phyloP scores from a whole-genome alignment of 441 rosid genomes.

The Mallotus japonicus region DNA sequence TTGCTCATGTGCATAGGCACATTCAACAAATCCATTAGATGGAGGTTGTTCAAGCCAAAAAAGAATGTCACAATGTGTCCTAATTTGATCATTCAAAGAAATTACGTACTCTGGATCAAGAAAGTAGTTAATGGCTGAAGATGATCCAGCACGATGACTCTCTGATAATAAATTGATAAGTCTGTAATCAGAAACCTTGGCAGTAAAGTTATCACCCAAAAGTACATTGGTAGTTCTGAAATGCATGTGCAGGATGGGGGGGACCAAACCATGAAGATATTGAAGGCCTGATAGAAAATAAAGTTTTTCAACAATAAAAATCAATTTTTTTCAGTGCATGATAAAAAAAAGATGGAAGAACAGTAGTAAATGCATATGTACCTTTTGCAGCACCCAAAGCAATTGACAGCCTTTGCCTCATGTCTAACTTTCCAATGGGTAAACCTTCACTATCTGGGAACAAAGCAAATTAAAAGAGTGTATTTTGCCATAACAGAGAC shows the following conservation, averaged over 20 bases:
- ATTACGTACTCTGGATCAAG: conserved; percentile 49
- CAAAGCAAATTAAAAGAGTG: neutral
- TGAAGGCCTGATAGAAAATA: conserved; percentile 40
- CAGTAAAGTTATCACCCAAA: conserved; percentile 36
- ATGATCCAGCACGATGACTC: conserved; percentile 32
- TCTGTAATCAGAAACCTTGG: conserved; percentile 49
- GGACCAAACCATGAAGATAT: conserved; percentile 46
- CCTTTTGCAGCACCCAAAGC: conserved; percentile 49
- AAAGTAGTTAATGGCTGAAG: conserved; percentile 43
- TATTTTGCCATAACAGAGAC: neutral
- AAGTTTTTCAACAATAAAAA: neutral
- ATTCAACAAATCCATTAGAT: neutral
- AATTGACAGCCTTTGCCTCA: conserved; percentile 41
- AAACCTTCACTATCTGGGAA: conserved; percentile 40
- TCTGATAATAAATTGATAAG: conserved; percentile 29
- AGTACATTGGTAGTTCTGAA: conserved; percentile 51
- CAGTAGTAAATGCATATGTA: conserved; percentile 9
- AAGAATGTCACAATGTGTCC: too few relatives aligned
- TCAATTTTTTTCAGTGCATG: neutral
- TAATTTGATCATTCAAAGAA: neutral
- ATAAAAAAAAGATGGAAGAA: neutral
- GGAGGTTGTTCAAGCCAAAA: neutral
- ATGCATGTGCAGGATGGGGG: conserved; percentile 49
- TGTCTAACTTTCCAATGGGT: conserved; percentile 40
- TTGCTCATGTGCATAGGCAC: neutral